These are phyloP conservation scores for Talaromyces sp. DNA, from an alignment of 2,329 filamentous ascomycete species.

Conservation along the genomic window DNA sequence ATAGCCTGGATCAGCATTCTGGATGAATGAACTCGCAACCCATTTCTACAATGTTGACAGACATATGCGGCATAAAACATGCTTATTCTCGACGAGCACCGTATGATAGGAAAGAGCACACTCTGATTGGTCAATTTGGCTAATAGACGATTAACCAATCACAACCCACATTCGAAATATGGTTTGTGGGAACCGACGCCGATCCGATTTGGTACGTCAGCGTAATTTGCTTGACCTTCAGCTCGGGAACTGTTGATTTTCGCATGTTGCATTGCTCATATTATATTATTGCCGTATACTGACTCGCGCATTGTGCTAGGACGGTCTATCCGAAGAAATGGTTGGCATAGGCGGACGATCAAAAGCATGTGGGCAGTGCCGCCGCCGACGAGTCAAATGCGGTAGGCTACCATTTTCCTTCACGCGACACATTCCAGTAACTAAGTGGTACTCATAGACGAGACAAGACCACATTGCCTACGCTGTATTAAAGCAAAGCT, in stretches of 20 bases:
- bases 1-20: too few relatives aligned
- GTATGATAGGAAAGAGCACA: too few relatives aligned
- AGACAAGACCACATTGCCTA: conserved; percentile 8
- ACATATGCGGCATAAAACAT: too few relatives aligned
- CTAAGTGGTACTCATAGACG: not conserved
- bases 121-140: not conserved
- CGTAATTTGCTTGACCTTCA: not conserved
- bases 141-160: not conserved
- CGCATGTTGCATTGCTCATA: not conserved
- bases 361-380: conserved; percentile 13
- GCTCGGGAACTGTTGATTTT: not conserved
- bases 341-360: conserved; percentile 15
- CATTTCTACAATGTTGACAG: too few relatives aligned
- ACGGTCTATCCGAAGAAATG: not conserved
- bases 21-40: too few relatives aligned
- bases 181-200: not conserved
- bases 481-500: conserved; percentile 11
- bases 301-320: too few relatives aligned
- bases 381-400: conserved; percentile 16
- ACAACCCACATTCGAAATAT: not conserved
- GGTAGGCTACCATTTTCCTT: conserved; percentile 3
- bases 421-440: not conserved
- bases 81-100: too few relatives aligned
- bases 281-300: not conserved
- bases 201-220: not conserved